phyloP scores from a whole-genome alignment of 495 filamentous ascomycete species.

The Margaritispora aquatica region DNA sequence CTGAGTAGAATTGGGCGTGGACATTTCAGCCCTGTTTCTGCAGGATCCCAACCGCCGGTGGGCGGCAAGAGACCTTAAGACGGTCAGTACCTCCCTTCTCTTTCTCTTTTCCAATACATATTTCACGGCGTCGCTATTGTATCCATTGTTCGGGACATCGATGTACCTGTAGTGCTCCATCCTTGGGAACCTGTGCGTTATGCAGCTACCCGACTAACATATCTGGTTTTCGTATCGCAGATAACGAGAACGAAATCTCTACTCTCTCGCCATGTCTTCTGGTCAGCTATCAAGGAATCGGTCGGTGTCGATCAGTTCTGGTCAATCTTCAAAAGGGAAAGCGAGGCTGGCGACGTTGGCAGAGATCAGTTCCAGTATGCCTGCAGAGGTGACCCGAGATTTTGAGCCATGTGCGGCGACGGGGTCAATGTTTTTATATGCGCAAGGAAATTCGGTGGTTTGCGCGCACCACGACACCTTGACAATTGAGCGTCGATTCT shows the following conservation, averaged over 20 bases:
- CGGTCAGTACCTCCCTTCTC: constrained; percentile 15
- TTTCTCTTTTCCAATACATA: not conserved
- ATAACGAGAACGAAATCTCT: constrained; percentile 16
- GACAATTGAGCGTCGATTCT: constrained; percentile 82
- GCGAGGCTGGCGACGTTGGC: constrained; percentile 30
- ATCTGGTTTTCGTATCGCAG: constrained; percentile 12
- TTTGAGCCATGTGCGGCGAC: constrained; percentile 86
- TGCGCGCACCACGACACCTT: constrained; percentile 89
- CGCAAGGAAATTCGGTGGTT: constrained; percentile 70
- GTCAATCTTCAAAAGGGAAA: constrained; percentile 38
- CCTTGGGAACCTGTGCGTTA: constrained; percentile 12
- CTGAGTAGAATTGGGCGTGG: constrained; percentile 22
- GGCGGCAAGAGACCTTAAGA: constrained; percentile 20
- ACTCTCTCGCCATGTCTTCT: constrained; percentile 40
- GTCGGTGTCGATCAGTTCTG: constrained; percentile 52
- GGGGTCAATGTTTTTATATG: constrained; percentile 78
- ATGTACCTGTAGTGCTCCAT: constrained; percentile 8
- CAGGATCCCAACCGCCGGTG: constrained; percentile 21
- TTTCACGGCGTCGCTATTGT: not conserved
- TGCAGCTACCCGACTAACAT: constrained; percentile 23
- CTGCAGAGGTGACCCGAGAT: constrained; percentile 44
- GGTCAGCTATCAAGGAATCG: constrained; percentile 50
- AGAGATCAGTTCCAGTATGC: constrained; percentile 39
- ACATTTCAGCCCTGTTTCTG: constrained; percentile 27
- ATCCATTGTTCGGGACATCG: constrained; percentile 9